These are phyloP conservation scores for Colletotrichum musicola DNA, from an alignment of 2,329 filamentous ascomycete species.

Conservation along the genomic window DNA sequence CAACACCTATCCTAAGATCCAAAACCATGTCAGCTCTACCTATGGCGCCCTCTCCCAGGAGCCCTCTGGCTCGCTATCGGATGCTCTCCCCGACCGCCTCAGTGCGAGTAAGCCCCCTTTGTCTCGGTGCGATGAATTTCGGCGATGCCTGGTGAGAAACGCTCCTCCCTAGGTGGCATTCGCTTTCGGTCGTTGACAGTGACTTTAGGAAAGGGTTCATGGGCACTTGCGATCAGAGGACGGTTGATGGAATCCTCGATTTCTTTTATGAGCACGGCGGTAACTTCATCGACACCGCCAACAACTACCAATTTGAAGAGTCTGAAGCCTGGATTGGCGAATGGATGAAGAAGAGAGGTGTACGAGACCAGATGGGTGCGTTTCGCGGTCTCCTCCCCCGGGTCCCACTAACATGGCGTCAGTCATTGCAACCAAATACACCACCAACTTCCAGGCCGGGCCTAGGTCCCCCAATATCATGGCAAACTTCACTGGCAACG, in stretches of 20 bases:
- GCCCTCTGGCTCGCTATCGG: conserved; percentile 73
- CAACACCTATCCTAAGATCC: not conserved
- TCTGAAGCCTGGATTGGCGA: conserved; percentile 77
- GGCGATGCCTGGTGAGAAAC: conserved; percentile 63
- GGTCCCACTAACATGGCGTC: not conserved
- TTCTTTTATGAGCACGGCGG: conserved; percentile 73
- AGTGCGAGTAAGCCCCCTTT: conserved; percentile 75
- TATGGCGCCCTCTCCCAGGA: conserved; percentile 64
- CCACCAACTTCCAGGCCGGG: conserved; percentile 67
- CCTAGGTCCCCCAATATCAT: conserved; percentile 56
- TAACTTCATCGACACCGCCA: conserved; percentile 81
- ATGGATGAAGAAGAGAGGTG: conserved; percentile 75
- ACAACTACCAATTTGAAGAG: conserved; percentile 75
- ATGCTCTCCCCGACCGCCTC: conserved; percentile 75
- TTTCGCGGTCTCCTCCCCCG: conserved; percentile 9
- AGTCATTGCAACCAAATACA: conserved; percentile 79
- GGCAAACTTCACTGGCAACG: conserved; percentile 70
- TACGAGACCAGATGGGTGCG: conserved; percentile 73
- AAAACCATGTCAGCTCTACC: conserved; percentile 48
- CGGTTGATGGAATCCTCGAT: conserved; percentile 74
- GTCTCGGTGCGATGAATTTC: conserved; percentile 75
- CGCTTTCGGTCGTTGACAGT: conserved; percentile 1
- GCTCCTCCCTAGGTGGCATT: not conserved
- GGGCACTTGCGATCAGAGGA: conserved; percentile 74
- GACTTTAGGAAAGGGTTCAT: conserved; percentile 64